These are phyloP conservation scores for Schizosaccharomyces octosporus DNA, from an alignment of 805 yeast genomes.

Conservation along the genomic window DNA sequence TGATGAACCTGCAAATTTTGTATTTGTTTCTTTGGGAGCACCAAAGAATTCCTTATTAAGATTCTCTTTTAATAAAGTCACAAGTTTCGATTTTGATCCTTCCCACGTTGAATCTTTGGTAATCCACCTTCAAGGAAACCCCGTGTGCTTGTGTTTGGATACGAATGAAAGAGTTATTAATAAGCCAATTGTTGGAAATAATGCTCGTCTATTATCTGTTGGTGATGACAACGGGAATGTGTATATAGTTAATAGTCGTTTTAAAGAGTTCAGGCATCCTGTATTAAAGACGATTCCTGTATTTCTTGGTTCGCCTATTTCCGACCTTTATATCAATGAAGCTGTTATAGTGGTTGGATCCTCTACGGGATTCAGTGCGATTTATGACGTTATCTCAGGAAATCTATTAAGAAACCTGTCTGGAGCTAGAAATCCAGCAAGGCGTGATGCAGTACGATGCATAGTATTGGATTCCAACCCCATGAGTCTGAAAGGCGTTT, in stretches of 20 bases:
- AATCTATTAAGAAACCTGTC: not conserved
- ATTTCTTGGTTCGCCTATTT: not conserved
- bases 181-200: not conserved
- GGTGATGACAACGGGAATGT: constrained; percentile 1
- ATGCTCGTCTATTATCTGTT: constrained; percentile 1
- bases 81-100: not conserved
- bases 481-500: not conserved
- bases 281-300: not conserved
- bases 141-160: not conserved
- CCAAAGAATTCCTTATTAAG: not conserved
- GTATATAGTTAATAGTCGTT: not conserved
- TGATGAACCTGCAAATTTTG: not conserved
- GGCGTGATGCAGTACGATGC: not conserved
- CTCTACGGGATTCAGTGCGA: not conserved
- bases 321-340: not conserved
- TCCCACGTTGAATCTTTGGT: not conserved
- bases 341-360: not conserved
- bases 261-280: no score
- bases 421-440: not conserved
- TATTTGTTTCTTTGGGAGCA: not conserved
- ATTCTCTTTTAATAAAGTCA: not conserved
- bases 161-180: not conserved
- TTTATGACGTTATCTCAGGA: not conserved
- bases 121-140: not conserved
- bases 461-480: not conserved